These are phyloP conservation scores for Xylariaceae sp. DNA, from an alignment of 2,329 filamentous ascomycete genomes.

Conservation along the genomic window DNA sequence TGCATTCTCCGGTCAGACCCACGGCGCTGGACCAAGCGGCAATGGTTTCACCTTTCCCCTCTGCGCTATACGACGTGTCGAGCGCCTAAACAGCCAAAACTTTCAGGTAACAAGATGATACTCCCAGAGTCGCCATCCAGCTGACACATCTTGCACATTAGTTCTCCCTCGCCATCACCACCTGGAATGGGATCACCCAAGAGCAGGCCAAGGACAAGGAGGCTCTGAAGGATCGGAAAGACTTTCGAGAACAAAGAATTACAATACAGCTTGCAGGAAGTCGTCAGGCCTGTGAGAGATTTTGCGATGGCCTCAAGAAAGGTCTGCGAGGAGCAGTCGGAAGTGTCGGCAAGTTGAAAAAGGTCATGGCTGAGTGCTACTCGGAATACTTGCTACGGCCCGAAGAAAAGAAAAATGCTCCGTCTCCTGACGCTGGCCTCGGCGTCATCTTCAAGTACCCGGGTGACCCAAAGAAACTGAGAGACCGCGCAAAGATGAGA, in stretches of 20 bases:
- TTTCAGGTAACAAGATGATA: slow-evolving; percentile 63
- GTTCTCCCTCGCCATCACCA: slow-evolving; percentile 93
- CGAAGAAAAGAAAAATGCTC: slow-evolving; percentile 66
- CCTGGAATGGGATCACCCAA: slow-evolving; percentile 80
- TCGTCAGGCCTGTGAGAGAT: slow-evolving; percentile 87
- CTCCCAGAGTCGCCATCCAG: not conserved
- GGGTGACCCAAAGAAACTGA: slow-evolving; percentile 89
- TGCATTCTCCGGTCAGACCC: slow-evolving; percentile 88
- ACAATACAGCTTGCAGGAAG: slow-evolving; percentile 91
- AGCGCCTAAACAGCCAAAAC: slow-evolving; percentile 89
- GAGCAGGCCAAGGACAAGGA: slow-evolving; percentile 55
- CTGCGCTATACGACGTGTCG: slow-evolving; percentile 88
- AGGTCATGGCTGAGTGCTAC: slow-evolving; percentile 84
- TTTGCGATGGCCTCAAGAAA: slow-evolving; percentile 94
- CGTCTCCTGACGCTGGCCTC: slow-evolving; percentile 88
- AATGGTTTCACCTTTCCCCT: slow-evolving; percentile 96
- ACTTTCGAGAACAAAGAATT: slow-evolving; percentile 76
- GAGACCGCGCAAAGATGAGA: slow-evolving; percentile 96
- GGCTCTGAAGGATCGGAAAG: slow-evolving; percentile 48
- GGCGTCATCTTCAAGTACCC: slow-evolving; percentile 94
- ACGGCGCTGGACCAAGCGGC: slow-evolving; percentile 88
- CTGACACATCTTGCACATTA: slow-evolving; percentile 43
- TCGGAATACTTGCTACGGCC: slow-evolving; percentile 80
- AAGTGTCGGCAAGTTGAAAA: slow-evolving; percentile 83
- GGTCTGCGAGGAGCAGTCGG: slow-evolving; percentile 86